A percentile compares a stretch with the other conserved stretches of the same genome.
Evolutionary conservation across 2,329 filamentous ascomycete species (phyloP).

Genomic region (Colletotrichum godetiae): DNA sequence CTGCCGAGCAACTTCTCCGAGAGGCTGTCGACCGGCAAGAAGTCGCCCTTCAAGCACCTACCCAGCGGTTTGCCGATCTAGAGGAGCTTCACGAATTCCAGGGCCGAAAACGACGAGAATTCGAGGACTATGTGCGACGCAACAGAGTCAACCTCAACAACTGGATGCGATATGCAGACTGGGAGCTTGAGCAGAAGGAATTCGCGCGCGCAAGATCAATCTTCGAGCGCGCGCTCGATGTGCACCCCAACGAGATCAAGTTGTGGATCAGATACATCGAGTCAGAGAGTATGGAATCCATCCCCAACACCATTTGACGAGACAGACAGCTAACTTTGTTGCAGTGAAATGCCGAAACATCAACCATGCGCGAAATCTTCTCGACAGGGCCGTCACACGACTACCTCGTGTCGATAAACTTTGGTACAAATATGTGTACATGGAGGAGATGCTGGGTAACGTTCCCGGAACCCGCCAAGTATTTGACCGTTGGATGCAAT

Average conservation of each 20-base stretch:
- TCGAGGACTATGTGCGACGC: slow-evolving; percentile 96
- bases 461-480: slow-evolving; percentile 92
- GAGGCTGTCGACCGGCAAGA: slow-evolving; percentile 98
- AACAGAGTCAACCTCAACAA: slow-evolving; percentile 98
- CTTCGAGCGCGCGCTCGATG: slow-evolving; percentile 94
- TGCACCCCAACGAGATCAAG: slow-evolving; percentile 86
- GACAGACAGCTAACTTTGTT: background rate
- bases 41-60: slow-evolving; percentile 86
- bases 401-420: slow-evolving; percentile 93
- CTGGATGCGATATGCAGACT: slow-evolving; percentile 97
- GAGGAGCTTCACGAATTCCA: slow-evolving; percentile 99
- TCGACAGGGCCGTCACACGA: slow-evolving; percentile 94
- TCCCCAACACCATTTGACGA: background rate
- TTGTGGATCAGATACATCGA: slow-evolving; percentile 96
- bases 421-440: slow-evolving; percentile 99
- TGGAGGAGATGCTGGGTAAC: slow-evolving; percentile 98
- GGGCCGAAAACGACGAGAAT: slow-evolving; percentile 94
- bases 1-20: slow-evolving; percentile 94
- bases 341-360: slow-evolving; percentile 74
- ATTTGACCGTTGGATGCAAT: slow-evolving; percentile 98
- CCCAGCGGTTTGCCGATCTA: slow-evolving; percentile 93
- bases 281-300: slow-evolving; percentile 85
- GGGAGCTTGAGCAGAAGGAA: slow-evolving; percentile 99
- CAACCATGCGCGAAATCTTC: slow-evolving; percentile 93
- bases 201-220: slow-evolving; percentile 90